Conservation (phyloP, 176 grass and related monocot species). For the Eleusine indica region DNA sequence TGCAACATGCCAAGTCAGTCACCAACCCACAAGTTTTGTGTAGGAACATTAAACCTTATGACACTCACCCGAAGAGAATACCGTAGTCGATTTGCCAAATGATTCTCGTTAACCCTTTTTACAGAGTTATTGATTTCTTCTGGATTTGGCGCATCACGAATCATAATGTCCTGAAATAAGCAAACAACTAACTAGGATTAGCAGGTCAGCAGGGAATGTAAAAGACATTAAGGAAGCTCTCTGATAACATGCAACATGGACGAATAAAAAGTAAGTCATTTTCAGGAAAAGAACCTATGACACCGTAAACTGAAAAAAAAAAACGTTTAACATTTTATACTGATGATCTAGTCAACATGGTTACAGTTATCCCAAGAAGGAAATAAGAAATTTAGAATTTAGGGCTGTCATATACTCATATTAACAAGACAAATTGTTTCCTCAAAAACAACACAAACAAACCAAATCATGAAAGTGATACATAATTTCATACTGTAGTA, state of each 20-base stretch:
- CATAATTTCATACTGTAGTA: neutral
- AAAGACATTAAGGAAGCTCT: neutral
- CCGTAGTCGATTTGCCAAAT: constrained; percentile 55
- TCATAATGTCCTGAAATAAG: constrained; percentile 67
- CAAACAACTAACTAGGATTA: constrained; percentile 9
- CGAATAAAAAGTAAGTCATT: neutral
- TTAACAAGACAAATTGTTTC: constrained; percentile 18
- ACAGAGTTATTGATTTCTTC: constrained; percentile 30
- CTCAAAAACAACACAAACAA: neutral
- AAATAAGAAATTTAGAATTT: constrained; percentile 13
- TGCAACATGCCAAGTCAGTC: constrained; percentile 44
- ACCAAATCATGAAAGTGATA: neutral
- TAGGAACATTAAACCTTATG: constrained; percentile 24
- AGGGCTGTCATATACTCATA: neutral
- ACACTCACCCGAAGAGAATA: constrained; percentile 67
- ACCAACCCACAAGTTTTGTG: neutral
- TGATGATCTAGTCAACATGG: neutral
- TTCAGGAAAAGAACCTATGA: constrained; percentile 1
- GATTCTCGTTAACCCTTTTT: constrained; percentile 53
- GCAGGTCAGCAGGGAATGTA: neutral
- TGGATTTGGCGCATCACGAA: constrained; percentile 55
- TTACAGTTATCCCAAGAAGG: neutral
- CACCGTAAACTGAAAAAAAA: neutral
- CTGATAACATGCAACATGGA: constrained; percentile 6
- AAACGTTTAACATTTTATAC: neutral